Evolutionary conservation across 495 filamentous ascomycete genomes (phyloP), one percentile per base, ranked within the genome.

Genomic region (Letharia lupina): DNA sequence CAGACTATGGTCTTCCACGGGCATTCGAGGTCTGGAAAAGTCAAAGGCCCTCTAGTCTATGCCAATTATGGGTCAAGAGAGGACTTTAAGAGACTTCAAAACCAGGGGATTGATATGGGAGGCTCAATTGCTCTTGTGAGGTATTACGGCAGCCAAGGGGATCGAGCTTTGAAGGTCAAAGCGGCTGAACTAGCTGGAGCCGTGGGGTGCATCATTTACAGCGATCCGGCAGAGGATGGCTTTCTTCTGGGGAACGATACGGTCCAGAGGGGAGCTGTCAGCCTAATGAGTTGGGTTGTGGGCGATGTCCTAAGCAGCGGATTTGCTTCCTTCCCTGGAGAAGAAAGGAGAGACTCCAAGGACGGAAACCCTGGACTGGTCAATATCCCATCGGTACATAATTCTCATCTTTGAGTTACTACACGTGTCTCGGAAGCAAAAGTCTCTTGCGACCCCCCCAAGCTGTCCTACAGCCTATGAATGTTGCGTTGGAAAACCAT

Each of bases 41-140:
- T 93, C 35, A 89, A 83, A n/a, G 94, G 95, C 0, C 93, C 88
- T n/a, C 75, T 99, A 62, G 83, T 99, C 3, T 99, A 96, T 72
- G 95, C 89, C 33, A 96, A 97, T 72, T 95, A 92, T 70, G 94
- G 95, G 18, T 88, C 89, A 61, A 83, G 83, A 56, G 86, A 90
- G 60, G 94, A 99, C 72, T 98, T 93, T 72, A 77, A 88, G 71
- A 73, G 73, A 60, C 77, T 99, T 37, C 75, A 83, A 61, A 84
- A 92, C 56, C 80, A 80, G 61, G 91, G 89, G 1, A 79, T 98
- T 65, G 80, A 87, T 16, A 77, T 91, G 2, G 82, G 84, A 10
- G 94, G 93, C 18, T 85, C 91, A 0, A 93, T 98, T 70, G 90
- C 86, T 23, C 78, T 98, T 42, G 87, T 98, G 57, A 82, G 90